These are phyloP conservation scores for Vinca minor DNA, from an alignment of 257 asterid species.

Conservation along the genomic window DNA sequence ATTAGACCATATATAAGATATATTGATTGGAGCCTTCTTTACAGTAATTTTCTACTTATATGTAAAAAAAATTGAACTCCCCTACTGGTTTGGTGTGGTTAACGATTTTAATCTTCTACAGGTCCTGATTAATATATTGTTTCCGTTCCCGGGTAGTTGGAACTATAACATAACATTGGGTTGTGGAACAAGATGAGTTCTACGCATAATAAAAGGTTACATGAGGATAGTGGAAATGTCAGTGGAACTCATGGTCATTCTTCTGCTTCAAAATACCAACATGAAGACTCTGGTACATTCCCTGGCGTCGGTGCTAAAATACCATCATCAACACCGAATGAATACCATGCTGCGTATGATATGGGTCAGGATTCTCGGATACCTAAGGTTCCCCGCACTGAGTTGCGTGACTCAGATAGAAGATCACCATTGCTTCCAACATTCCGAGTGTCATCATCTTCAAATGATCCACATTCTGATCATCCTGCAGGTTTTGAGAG, in stretches of 20 bases:
- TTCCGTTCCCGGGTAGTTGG: not conserved
- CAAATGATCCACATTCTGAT: conserved; percentile 50
- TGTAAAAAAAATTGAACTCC: not conserved
- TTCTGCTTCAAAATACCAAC: conserved; percentile 51
- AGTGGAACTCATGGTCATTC: conserved; percentile 49
- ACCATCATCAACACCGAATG: conserved; percentile 37
- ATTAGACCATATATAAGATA: too few species aligned
- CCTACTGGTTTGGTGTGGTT: not conserved
- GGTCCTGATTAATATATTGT: not conserved
- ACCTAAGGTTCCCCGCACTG: conserved; percentile 59
- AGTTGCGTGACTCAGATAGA: conserved; percentile 63
- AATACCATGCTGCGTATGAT: conserved; percentile 59
- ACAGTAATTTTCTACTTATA: not conserved
- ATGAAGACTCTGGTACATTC: conserved; percentile 54
- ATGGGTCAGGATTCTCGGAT: conserved; percentile 55
- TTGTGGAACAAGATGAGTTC: conserved; percentile 46
- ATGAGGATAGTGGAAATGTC: conserved; percentile 56
- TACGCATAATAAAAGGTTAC: conserved; percentile 65
- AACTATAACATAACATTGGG: not conserved
- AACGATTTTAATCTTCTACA: not conserved
- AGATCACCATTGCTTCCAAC: conserved; percentile 59
- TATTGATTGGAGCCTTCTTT: not conserved
- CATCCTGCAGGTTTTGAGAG: conserved; percentile 45
- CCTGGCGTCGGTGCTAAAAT: conserved; percentile 45
- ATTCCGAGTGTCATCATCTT: conserved; percentile 47